Percentiles rank a stretch among this genome's conserved stretches.
These are phyloP conservation scores for Apiospora pterosperma DNA, from an alignment of 2,329 filamentous ascomycete genomes.

Conservation along the genomic window DNA sequence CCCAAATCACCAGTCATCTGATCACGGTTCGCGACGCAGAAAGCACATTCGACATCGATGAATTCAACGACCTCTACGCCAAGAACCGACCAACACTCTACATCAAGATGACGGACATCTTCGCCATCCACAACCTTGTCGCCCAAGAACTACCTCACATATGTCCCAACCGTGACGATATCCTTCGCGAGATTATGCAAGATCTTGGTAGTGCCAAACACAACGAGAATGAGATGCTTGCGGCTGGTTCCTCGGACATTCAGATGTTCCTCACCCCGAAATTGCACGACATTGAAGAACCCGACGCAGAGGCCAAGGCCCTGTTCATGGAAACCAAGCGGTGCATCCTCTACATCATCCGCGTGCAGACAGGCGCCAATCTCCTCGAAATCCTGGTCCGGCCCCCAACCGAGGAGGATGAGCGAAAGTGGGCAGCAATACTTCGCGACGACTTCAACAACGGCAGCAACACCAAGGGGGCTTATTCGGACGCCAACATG, in stretches of 20 bases:
- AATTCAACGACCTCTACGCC: slow-evolving; percentile 96
- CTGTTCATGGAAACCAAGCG: slow-evolving; percentile 98
- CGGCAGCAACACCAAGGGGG: slow-evolving; percentile 68
- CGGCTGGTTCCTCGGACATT: slow-evolving; percentile 83
- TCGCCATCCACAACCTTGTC: slow-evolving; percentile 88
- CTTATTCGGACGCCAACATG: slow-evolving; percentile 87
- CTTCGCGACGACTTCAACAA: slow-evolving; percentile 76
- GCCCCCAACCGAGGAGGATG: slow-evolving; percentile 81
- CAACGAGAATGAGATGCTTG: slow-evolving; percentile 90
- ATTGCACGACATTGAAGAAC: slow-evolving; percentile 85
- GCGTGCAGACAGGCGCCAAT: slow-evolving; percentile 86
- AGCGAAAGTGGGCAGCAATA: slow-evolving; percentile 79
- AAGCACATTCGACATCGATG: slow-evolving; percentile 93
- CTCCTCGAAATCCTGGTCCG: slow-evolving; percentile 95
- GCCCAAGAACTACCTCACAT: slow-evolving; percentile 74
- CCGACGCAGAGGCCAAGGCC: slow-evolving; percentile 85
- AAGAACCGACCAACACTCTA: slow-evolving; percentile 97
- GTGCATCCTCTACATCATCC: slow-evolving; percentile 95
- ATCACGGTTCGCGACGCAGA: slow-evolving; percentile 86
- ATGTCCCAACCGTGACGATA: slow-evolving; percentile 78
- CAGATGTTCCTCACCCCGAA: slow-evolving; percentile 88
- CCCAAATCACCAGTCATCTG: slow-evolving; percentile 70
- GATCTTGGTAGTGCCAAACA: slow-evolving; percentile 95
- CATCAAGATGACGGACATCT: slow-evolving; percentile 97
- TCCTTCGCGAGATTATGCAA: slow-evolving; percentile 85